Evolutionary conservation across 345 rosid genomes (phyloP).

Genomic region (Syzygium oleosum): DNA sequence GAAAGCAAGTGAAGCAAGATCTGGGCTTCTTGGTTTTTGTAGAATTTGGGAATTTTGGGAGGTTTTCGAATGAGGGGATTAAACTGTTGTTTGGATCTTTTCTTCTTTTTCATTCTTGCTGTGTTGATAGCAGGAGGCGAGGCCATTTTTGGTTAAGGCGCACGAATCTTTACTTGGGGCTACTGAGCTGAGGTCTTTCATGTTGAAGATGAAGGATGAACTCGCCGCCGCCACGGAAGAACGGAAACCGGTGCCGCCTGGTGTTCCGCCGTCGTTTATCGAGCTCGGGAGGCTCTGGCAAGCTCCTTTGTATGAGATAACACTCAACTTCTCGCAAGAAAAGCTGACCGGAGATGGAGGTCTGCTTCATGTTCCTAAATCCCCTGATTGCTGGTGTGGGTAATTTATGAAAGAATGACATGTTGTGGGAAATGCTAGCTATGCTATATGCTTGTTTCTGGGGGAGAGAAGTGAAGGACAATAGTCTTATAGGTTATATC

Average conservation of each 20-base stretch:
- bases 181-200: slow-evolving; percentile 28
- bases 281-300: slow-evolving; percentile 76
- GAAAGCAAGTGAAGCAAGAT: neutral
- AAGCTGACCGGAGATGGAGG: slow-evolving; percentile 18
- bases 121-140: slow-evolving; percentile 32
- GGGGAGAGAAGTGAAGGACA: neutral
- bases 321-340: slow-evolving; percentile 21
- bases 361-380: neutral
- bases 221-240: slow-evolving; percentile 11
- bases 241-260: neutral
- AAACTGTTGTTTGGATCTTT: neutral
- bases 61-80: neutral
- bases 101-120: neutral
- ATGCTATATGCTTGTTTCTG: no score
- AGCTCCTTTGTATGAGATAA: slow-evolving; percentile 64
- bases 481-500: neutral
- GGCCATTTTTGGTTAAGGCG: slow-evolving; percentile 39
- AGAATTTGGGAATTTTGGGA: neutral
- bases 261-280: slow-evolving; percentile 32
- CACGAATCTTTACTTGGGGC: slow-evolving; percentile 34
- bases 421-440: neutral
- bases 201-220: slow-evolving; percentile 31
- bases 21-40: neutral
- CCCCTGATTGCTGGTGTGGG: neutral
- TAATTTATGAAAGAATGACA: neutral